A percentile compares a stretch with the other conserved stretches of the same genome.
These are phyloP conservation scores for Spizellomyces sp. DNA, from an alignment of 192 early-diverging fungal genomes.

Conservation along the genomic window DNA sequence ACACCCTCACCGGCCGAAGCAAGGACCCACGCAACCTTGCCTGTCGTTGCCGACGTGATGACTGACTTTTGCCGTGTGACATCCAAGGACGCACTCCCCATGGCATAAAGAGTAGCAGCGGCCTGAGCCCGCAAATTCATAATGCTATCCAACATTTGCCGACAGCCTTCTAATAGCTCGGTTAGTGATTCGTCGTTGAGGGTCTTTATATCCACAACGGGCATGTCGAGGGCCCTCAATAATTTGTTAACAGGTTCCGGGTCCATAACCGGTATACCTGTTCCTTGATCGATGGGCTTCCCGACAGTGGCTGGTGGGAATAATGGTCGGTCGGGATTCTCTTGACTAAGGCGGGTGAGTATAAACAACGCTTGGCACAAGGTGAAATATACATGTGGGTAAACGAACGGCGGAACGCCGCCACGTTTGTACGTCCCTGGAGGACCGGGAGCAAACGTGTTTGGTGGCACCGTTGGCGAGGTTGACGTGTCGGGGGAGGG, in stretches of 20 bases:
- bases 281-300: constrained; percentile 28
- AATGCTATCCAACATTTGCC: constrained; percentile 13
- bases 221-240: constrained; percentile 24
- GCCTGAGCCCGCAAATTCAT: constrained; percentile 13
- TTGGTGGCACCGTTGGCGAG: neutral
- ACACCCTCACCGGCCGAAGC: constrained; percentile 9
- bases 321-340: constrained; percentile 18
- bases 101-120: neutral
- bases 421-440: neutral
- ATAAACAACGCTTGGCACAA: constrained; percentile 45
- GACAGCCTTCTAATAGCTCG: constrained; percentile 16
- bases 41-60: constrained; percentile 25
- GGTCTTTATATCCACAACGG: constrained; percentile 6
- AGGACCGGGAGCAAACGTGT: constrained; percentile 1
- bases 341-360: constrained; percentile 32
- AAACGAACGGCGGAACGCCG: constrained; percentile 31
- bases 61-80: constrained; percentile 31
- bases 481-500: neutral
- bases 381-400: constrained; percentile 38
- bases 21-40: constrained; percentile 43
- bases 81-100: constrained; percentile 27
- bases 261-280: constrained; percentile 30
- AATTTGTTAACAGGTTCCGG: constrained; percentile 23
- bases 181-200: constrained; percentile 15
- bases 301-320: constrained; percentile 22